Base-by-base conservation (phyloP, 106 monocot genomes). In the Dioscorea zingiberensis region DNA sequence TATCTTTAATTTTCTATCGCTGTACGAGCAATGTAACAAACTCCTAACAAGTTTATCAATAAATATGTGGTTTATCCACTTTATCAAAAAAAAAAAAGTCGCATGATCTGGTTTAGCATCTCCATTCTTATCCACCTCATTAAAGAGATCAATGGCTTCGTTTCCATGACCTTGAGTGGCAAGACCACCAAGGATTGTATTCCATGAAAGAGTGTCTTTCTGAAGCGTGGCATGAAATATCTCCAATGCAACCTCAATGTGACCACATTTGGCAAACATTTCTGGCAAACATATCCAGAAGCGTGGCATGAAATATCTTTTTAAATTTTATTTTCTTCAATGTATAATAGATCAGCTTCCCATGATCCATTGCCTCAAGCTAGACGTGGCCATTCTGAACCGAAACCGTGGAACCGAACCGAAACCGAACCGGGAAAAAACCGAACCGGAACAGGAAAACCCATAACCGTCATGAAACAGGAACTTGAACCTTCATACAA, bases 221-320 rank as follows among this genome's bases (percentile, higher is more conserved):
- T 48, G 46, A 24, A 47, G 69, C 74, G 74, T 71, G 12, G 25
- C 28, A 21, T 75, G 48, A 65, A 85, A 85, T 22, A 80, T 30
- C 25, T 71, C 13, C 4, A 27, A 59, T 30, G 85, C 85, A 17
- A 26, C 53, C 4, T 68, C 71, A 15, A 78, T 69, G 63, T 69
- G 74, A n/a, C 83, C 80, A 68, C 79, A 83, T 49, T 79, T 83
- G 21, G 77, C 75, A 56, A 83, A 87, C 87, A 83, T 83, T 66
- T 76, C 71, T 47, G 46, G 13, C 46, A 7, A 4, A 18, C 18
- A 19, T 51, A 19, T 16, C 49, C 22, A 84, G 75, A 69, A 69
- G 72, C 77, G 21, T 32, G 47, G 9, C 83, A 61, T 22, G 44
- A 69, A 2, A 66, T 27, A 64, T 88, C 72, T 62, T 73, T 68